Evolutionary conservation across 1,139 yeast genomes (phyloP).

Genomic region (Lodderomyces margitis): DNA sequence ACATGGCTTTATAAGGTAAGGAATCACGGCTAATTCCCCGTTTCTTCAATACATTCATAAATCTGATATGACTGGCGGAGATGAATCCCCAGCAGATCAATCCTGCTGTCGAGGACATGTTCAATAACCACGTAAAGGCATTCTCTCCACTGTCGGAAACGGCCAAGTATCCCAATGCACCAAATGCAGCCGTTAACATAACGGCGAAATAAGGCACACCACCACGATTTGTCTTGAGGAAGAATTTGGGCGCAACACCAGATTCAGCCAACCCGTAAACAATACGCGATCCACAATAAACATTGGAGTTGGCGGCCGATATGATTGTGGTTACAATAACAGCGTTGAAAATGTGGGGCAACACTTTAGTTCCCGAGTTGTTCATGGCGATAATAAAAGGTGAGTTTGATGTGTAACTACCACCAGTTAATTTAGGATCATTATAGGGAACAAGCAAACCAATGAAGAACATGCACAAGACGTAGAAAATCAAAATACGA

Average conservation of each 20-base stretch:
- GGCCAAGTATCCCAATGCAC: conserved; percentile 69
- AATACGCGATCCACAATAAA: conserved; percentile 75
- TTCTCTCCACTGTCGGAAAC: conserved; percentile 57
- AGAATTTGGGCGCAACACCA: conserved; percentile 58
- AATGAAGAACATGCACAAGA: conserved; percentile 74
- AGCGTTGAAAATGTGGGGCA: conserved; percentile 75
- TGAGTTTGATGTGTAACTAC: conserved; percentile 41
- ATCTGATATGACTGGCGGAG: conserved; percentile 62
- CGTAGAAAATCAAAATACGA: conserved; percentile 79
- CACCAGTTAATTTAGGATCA: conserved; percentile 45
- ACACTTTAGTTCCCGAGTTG: conserved; percentile 66
- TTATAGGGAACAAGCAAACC: conserved; percentile 82
- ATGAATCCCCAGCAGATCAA: conserved; percentile 74
- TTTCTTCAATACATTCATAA: conserved; percentile 57
- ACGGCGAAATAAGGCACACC: conserved; percentile 74
- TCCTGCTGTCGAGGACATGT: conserved; percentile 77
- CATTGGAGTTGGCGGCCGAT: conserved; percentile 81
- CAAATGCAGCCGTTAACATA: conserved; percentile 55
- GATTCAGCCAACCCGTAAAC: conserved; percentile 64
- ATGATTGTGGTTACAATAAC: conserved; percentile 66
- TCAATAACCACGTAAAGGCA: conserved; percentile 83
- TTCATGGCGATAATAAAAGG: conserved; percentile 58
- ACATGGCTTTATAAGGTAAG: conserved; percentile 66
- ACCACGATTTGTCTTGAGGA: conserved; percentile 48
- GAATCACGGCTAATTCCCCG: conserved; percentile 63